Evolutionary conservation across 2,329 filamentous ascomycete genomes (phyloP).

Genomic region (Paraconiothyrium sp.): DNA sequence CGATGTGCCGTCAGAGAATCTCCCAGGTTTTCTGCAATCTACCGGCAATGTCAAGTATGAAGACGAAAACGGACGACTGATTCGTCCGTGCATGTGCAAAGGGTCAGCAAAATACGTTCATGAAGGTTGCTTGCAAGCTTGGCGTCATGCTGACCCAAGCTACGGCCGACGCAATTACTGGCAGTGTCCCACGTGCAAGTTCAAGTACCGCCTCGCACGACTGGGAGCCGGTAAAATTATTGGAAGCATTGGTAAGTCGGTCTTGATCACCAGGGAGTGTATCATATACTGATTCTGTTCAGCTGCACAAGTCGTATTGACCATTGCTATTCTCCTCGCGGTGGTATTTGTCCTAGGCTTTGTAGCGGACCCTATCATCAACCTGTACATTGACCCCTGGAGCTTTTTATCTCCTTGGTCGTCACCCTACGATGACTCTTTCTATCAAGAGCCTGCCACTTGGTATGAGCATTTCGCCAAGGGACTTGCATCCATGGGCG

Average conservation of each 20-base stretch:
- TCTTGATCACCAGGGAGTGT: neutral
- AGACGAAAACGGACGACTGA: slow-evolving; percentile 78
- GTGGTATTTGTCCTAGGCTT: slow-evolving; percentile 88
- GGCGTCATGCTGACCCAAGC: slow-evolving; percentile 78
- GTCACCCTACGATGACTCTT: slow-evolving; percentile 33
- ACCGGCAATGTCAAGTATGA: slow-evolving; percentile 72
- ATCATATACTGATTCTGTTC: slow-evolving; percentile 23
- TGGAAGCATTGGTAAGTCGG: slow-evolving; percentile 54
- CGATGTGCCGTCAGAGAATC: slow-evolving; percentile 61
- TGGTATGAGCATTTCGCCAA: slow-evolving; percentile 90
- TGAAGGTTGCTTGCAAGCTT: slow-evolving; percentile 84
- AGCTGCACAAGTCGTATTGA: slow-evolving; percentile 74
- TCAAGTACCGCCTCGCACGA: slow-evolving; percentile 80
- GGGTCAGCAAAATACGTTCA: slow-evolving; percentile 94
- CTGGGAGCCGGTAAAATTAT: slow-evolving; percentile 76
- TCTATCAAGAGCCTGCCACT: slow-evolving; percentile 54
- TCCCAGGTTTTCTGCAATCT: slow-evolving; percentile 66
- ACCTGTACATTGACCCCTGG: slow-evolving; percentile 82
- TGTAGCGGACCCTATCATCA: slow-evolving; percentile 90
- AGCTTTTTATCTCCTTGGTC: slow-evolving; percentile 51
- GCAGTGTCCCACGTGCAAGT: slow-evolving; percentile 88
- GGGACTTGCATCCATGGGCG: slow-evolving; percentile 86
- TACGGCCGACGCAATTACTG: slow-evolving; percentile 76
- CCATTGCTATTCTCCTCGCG: slow-evolving; percentile 73
- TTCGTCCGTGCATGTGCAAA: slow-evolving; percentile 93